These are phyloP conservation scores for Rubroshorea leprosula DNA, from an alignment of 345 rosid genomes.

Conservation along the genomic window DNA sequence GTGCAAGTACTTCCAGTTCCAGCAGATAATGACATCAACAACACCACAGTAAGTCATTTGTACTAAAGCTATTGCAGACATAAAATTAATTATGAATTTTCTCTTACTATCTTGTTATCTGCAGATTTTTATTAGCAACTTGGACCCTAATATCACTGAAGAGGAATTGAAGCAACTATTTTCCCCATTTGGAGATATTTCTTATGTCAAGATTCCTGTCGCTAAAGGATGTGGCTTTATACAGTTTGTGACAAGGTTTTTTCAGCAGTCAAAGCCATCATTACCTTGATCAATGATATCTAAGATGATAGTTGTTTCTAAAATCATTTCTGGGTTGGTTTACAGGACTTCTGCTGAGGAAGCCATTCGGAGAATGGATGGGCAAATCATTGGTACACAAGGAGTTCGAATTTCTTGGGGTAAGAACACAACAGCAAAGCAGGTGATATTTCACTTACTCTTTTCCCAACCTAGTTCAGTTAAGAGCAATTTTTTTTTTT, in stretches of 20 bases:
- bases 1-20: slow-evolving; percentile 58
- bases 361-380: slow-evolving; percentile 86
- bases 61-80: not conserved
- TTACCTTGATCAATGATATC: not conserved
- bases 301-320: not conserved
- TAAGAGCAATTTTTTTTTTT: slow-evolving; percentile 6
- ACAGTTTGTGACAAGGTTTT: slow-evolving; percentile 69
- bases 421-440: slow-evolving; percentile 53
- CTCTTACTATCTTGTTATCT: slow-evolving; percentile 23
- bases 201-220: slow-evolving; percentile 73
- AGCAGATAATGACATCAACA: slow-evolving; percentile 62
- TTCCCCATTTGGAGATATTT: slow-evolving; percentile 66
- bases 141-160: slow-evolving; percentile 81
- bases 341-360: slow-evolving; percentile 85
- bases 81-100: slow-evolving; percentile 13
- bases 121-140: slow-evolving; percentile 71
- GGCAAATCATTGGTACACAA: slow-evolving; percentile 87
- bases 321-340: slow-evolving; percentile 3
- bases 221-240: slow-evolving; percentile 90
- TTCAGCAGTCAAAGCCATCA: not conserved
- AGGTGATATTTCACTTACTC: slow-evolving; percentile 36
- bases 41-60: slow-evolving; percentile 66
- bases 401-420: slow-evolving; percentile 80
- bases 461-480: not conserved
- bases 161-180: slow-evolving; percentile 78